These are phyloP conservation scores for Saccharomycopsis crataegensis DNA, from an alignment of 1,139 yeast genomes.

Conservation along the genomic window DNA sequence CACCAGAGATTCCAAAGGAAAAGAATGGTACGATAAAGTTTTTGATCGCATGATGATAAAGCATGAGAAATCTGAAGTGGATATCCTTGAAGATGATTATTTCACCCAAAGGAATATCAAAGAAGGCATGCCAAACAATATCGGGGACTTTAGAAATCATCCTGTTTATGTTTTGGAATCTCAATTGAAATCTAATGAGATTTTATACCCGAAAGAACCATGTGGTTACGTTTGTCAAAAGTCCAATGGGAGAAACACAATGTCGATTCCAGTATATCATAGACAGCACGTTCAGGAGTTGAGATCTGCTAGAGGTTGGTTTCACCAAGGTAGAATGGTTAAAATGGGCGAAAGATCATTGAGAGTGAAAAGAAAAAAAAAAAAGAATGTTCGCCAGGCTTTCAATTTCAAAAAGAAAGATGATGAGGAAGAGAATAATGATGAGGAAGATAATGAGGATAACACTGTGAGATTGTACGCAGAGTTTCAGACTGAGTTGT, in stretches of 20 bases:
- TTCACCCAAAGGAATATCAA: constrained; percentile 56
- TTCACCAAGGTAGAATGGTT: constrained; percentile 66
- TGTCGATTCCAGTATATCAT: constrained; percentile 48
- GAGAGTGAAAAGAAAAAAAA: constrained; percentile 34
- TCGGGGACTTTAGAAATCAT: constrained; percentile 79
- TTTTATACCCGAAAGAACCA: constrained; percentile 59
- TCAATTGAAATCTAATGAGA: constrained; percentile 65
- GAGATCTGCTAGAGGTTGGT: constrained; percentile 81
- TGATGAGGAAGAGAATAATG: constrained; percentile 28
- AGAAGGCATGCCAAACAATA: constrained; percentile 84
- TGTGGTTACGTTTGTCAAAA: constrained; percentile 64
- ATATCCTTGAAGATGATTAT: constrained; percentile 64
- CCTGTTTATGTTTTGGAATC: constrained; percentile 80
- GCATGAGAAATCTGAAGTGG: constrained; percentile 38
- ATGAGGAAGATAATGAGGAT: constrained; percentile 40
- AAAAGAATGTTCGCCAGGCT: constrained; percentile 21
- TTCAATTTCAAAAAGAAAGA: constrained; percentile 23
- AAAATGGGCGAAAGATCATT: constrained; percentile 65
- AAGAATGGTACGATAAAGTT: constrained; percentile 48
- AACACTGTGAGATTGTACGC: constrained; percentile 57
- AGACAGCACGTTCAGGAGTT: constrained; percentile 57
- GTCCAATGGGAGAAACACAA: constrained; percentile 25
- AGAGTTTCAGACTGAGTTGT: constrained; percentile 67
- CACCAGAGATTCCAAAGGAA: constrained; percentile 50
- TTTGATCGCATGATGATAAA: constrained; percentile 23